Evolutionary conservation across 1,139 yeast genomes (phyloP).

Genomic region (Yamadazyma epiphylla): DNA sequence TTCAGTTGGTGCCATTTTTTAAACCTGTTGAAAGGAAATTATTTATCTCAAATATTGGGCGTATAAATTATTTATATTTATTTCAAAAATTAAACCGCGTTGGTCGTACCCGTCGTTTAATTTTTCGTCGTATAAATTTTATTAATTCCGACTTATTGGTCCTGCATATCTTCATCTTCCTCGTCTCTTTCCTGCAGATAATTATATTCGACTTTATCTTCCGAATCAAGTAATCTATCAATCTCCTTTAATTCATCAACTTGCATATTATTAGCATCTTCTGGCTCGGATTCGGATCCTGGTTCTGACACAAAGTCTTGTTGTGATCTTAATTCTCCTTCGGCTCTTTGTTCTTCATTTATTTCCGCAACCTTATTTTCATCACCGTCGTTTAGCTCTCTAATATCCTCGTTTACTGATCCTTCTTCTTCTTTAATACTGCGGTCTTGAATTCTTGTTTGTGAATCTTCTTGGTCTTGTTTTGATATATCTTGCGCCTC

Average conservation of each 20-base stretch:
- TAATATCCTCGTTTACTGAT: conserved; percentile 1
- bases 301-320: too few species aligned
- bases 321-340: neutral
- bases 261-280: conserved; percentile 3
- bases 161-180: too few species aligned
- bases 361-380: conserved; percentile 1
- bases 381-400: conserved; percentile 4
- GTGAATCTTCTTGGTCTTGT: too few species aligned
- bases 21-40: neutral
- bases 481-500: conserved; percentile 12
- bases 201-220: conserved; percentile 36
- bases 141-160: too few species aligned
- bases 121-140: conserved; percentile 1
- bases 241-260: conserved; percentile 20
- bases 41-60: too few species aligned
- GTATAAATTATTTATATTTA: too few species aligned
- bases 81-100: neutral
- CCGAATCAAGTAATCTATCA: conserved; percentile 36
- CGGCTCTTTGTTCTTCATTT: conserved; percentile 1
- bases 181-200: conserved; percentile 10
- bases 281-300: neutral
- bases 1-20: neutral
- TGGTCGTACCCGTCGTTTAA: conserved; percentile 12
- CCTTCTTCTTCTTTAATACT: conserved; percentile 1
- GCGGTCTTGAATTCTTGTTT: too few species aligned